Base-by-base conservation (phyloP, 495 filamentous ascomycete genomes). In the Penicillium alfredii region DNA sequence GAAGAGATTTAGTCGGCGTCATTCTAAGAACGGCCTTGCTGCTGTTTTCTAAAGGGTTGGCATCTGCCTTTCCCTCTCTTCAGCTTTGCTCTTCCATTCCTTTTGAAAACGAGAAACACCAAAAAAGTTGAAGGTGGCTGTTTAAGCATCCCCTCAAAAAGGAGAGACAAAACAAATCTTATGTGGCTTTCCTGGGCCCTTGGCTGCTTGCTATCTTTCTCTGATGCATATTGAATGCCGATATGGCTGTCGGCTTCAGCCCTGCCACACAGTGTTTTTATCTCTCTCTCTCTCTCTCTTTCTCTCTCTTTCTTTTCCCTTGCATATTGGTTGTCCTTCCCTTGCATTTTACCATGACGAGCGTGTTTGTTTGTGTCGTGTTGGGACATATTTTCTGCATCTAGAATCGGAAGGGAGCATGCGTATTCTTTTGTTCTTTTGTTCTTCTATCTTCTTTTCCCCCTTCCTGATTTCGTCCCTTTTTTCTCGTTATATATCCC, bases 21-120 rank as follows among this genome's bases (percentile, higher is more conserved):
- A 92, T 62, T 88, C 83, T 6, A 94, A 93, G 64, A 92, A 83
- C 53, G 88, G 88, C 12, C 71, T 94, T 16, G 85, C 87, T 8
- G 81, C 88, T 22, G 83, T 84, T 19, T 88, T 90, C 51, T 90
- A 61, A 53, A 36, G 1, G 8, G 9, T 19, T 19, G n/a, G 13
- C 18, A 16, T 30, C 27, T 23, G 18, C 32, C 23, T 26, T 18
- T 40, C 14, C 30, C 22, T 23, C 24, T 38, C 20, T 33, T 40
- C 35, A 35, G n/a, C 13, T 30, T 40, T 40, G 10, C 12, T 30
- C n/a, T 42, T 27, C 28, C 1, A 31, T 30, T 13, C 14, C 8
- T 28, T 18, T 10, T 25, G 18, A n/a, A n/a, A n/a, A n/a, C n/a
- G n/a, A n/a, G n/a, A n/a, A n/a, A n/a, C n/a, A n/a, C n/a, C n/a